A percentile compares a stretch with the other conserved stretches of the same genome.
These are phyloP conservation scores for Clarireedia paspali DNA, from an alignment of 2,329 filamentous ascomycete genomes.

Conservation along the genomic window DNA sequence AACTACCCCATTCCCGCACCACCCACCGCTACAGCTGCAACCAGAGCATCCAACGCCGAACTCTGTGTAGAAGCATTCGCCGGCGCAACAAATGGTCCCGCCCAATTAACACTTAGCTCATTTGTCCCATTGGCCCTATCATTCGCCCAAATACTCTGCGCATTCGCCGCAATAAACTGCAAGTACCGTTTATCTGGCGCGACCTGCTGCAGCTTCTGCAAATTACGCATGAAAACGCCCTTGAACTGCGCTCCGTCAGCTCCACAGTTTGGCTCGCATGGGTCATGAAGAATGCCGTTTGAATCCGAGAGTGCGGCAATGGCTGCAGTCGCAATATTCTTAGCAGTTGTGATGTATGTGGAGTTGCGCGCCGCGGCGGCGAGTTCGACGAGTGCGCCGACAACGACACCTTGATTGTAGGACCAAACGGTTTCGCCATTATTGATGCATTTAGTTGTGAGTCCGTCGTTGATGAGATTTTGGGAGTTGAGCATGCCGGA, in stretches of 20 bases:
- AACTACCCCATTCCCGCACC: neutral
- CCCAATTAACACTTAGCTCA: constrained; percentile 55
- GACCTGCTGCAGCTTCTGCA: constrained; percentile 43
- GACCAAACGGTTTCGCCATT: constrained; percentile 37
- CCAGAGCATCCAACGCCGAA: constrained; percentile 58
- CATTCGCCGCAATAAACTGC: constrained; percentile 53
- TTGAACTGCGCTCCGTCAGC: constrained; percentile 62
- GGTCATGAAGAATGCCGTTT: constrained; percentile 45
- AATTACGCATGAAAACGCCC: constrained; percentile 61
- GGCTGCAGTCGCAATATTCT: constrained; percentile 46
- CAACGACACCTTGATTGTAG: constrained; percentile 56
- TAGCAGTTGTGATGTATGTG: constrained; percentile 38
- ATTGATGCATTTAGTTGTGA: constrained; percentile 42
- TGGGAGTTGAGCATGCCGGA: constrained; percentile 41
- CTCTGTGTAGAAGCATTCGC: constrained; percentile 54
- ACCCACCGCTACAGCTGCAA: constrained; percentile 42
- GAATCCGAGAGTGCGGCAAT: constrained; percentile 38
- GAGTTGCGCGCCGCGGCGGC: constrained; percentile 40
- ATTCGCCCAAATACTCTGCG: constrained; percentile 56
- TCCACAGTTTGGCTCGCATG: constrained; percentile 40
- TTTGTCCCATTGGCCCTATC: constrained; percentile 39
- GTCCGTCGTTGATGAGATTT: constrained; percentile 46
- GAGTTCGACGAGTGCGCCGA: constrained; percentile 50
- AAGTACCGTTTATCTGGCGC: constrained; percentile 43
- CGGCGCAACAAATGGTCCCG: constrained; percentile 45